Base-by-base conservation (phyloP, 2,329 filamentous ascomycete species). In the Mycocentrospora acerina region DNA sequence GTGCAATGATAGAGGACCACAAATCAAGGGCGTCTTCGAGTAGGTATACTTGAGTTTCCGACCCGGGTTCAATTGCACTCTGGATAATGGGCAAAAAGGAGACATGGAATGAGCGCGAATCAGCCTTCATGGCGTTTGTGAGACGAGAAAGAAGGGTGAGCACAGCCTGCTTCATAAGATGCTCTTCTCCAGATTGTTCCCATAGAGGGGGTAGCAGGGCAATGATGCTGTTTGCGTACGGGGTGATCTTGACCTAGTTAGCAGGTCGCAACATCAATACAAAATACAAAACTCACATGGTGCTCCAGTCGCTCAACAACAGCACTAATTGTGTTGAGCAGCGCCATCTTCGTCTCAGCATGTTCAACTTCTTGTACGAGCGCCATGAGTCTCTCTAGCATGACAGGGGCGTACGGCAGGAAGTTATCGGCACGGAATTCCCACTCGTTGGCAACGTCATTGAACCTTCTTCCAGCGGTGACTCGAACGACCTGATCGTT, bases 401-500 rank as follows among this genome's bases (percentile, higher is more conserved):
- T 82, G 14, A 84, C 79, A 1, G 86, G 76, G 0, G 88, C 86
- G 61, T 85, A 93, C 0, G 89, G 88, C 35, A 86, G 62, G 62
- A 97, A 96, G 9, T 75, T 71, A 4, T 86, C 79, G 2, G 83
- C 76, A 9, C 79, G 78, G 62, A 96, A 97, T 36, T 85, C 85
- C 64, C 90, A 89, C 29, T 95, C 89, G 54, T 96, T 86, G 0
- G 88, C 82, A 29, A 95, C 80, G 50, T 80, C 79, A 53, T 85
- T 85, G 34, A 98, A 79, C 55, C 94, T 88, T 38, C 90, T 80
- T 5, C 88, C 93, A 3, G 93, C 89, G 2, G 91, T 96, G 37
- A 97, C 85, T 11, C 89, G 83, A 22, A 98, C 93, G 1, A 97
- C 90, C 36, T 90, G 78, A 59, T 98, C 93, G 59, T 98, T 98